A percentile compares a stretch with the other conserved stretches of the same genome.
phyloP scores from a whole-genome alignment of 768 basidiomycete genomes.

The Termitomyces sp. region DNA sequence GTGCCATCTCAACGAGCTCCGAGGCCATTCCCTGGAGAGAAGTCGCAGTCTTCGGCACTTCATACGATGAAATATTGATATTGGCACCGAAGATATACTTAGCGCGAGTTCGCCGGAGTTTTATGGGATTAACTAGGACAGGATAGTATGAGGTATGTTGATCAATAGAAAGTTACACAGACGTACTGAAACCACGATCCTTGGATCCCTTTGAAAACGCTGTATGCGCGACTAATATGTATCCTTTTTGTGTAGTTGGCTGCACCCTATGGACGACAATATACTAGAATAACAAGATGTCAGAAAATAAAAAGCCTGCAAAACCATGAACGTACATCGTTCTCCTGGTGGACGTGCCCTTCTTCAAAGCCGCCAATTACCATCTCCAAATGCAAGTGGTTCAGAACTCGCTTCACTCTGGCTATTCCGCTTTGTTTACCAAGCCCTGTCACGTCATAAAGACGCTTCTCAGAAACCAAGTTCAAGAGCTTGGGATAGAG shows the following conservation, averaged over 20 bases:
- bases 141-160: neutral
- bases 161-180: neutral
- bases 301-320: neutral
- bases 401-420: constrained; percentile 65
- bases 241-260: constrained; percentile 85
- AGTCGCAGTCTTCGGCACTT: constrained; percentile 39
- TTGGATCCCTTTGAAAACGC: constrained; percentile 83
- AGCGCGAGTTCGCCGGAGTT: constrained; percentile 72
- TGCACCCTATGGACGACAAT: constrained; percentile 91
- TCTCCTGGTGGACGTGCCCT: constrained; percentile 96
- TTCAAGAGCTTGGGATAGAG: constrained; percentile 92
- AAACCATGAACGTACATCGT: constrained; percentile 57
- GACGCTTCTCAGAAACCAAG: constrained; percentile 77
- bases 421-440: constrained; percentile 52
- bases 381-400: constrained; percentile 90
- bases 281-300: constrained; percentile 49
- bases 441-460: constrained; percentile 65
- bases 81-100: constrained; percentile 78
- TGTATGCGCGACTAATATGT: constrained; percentile 86
- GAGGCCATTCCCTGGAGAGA: constrained; percentile 69
- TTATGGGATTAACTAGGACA: constrained; percentile 75
- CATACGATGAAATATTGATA: constrained; percentile 63
- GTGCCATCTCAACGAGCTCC: constrained; percentile 56
- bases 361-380: constrained; percentile 80
- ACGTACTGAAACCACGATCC: constrained; percentile 75